These are phyloP conservation scores for Exserohilum turcica DNA, from an alignment of 2,329 filamentous ascomycete genomes.

Conservation along the genomic window DNA sequence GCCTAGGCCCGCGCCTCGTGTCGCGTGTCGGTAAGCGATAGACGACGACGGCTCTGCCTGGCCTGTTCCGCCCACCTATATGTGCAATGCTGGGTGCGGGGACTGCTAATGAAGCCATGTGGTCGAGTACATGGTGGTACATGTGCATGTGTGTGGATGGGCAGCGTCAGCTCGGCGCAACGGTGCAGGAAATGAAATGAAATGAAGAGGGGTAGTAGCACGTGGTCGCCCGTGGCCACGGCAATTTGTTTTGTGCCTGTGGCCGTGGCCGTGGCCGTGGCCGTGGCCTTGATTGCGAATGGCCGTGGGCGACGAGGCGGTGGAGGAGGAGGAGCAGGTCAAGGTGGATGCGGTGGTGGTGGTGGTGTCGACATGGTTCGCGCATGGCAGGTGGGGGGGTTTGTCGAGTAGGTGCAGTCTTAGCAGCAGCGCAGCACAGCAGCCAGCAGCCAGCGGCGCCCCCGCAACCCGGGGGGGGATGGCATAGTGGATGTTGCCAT, in stretches of 20 bases:
- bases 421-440: background rate
- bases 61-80: constrained; percentile 14
- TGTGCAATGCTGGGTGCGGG: constrained; percentile 16
- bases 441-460: background rate
- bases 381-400: background rate
- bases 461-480: background rate
- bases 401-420: background rate
- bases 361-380: background rate
- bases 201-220: background rate
- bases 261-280: background rate
- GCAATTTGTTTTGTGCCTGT: background rate
- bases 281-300: background rate
- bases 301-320: too few species aligned
- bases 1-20: background rate
- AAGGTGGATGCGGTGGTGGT: too few species aligned
- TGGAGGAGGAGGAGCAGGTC: background rate
- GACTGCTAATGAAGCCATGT: background rate
- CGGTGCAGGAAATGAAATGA: background rate
- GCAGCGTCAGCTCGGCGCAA: background rate
- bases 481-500: background rate
- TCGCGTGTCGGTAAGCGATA: constrained; percentile 11
- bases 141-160: background rate
- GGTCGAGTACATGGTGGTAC: background rate
- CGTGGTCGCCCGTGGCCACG: background rate
- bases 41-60: constrained; percentile 8